Conservation (phyloP, 495 filamentous ascomycete species). For the Podospora pseudoanserina region DNA sequence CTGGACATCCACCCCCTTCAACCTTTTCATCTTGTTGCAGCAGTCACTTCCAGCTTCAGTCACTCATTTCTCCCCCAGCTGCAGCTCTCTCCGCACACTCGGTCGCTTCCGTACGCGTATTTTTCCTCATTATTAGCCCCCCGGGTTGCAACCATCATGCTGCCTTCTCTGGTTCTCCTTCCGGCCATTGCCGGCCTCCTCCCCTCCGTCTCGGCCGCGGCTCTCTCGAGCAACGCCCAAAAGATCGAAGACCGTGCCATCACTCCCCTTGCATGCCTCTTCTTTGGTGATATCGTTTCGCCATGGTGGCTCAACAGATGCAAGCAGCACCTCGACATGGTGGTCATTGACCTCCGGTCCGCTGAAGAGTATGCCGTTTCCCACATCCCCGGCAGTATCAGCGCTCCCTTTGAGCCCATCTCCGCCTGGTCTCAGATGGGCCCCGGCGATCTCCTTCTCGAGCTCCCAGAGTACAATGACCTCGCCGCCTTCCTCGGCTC, state of each 20-base stretch:
- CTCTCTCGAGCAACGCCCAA: neutral
- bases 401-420: constrained; percentile 23
- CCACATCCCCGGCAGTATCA: constrained; percentile 25
- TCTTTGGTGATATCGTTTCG: constrained; percentile 19
- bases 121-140: no score
- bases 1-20: no score
- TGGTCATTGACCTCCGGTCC: constrained; percentile 22
- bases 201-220: constrained; percentile 1
- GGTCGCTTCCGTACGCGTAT: no score
- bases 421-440: constrained; percentile 24
- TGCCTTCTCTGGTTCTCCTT: neutral
- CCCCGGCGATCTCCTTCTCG: constrained; percentile 21
- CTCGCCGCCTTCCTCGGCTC: constrained; percentile 19
- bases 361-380: constrained; percentile 20
- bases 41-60: no score
- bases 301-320: constrained; percentile 26
- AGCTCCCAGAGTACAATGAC: constrained; percentile 19
- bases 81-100: no score
- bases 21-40: no score
- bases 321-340: constrained; percentile 17
- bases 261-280: constrained; percentile 20
- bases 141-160: no score
- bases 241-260: constrained; percentile 17
- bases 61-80: no score
- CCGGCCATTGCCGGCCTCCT: neutral